A percentile compares a stretch with the other conserved stretches of the same genome.
Conservation (phyloP, 1,284 basidiomycete genomes). For the Acaromyces ingoldii region DNA sequence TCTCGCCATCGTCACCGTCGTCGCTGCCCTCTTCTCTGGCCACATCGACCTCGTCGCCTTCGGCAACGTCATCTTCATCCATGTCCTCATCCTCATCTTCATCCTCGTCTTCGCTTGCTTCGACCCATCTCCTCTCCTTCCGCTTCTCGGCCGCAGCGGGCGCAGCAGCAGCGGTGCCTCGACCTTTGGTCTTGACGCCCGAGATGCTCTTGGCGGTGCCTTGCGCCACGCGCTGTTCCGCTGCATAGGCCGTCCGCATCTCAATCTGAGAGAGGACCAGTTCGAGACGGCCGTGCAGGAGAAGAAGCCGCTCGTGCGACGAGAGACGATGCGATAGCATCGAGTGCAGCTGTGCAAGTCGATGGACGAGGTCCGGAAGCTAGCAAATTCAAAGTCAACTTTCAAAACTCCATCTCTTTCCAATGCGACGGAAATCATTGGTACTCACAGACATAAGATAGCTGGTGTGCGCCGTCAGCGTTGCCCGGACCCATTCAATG, state of each 20-base stretch:
- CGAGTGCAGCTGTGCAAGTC: conserved; percentile 76
- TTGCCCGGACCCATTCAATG: conserved; percentile 81
- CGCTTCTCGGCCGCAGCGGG: not conserved
- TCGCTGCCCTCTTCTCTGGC: conserved; percentile 54
- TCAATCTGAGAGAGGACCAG: conserved; percentile 91
- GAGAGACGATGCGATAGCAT: conserved; percentile 74
- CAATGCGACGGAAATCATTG: not conserved
- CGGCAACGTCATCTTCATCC: conserved; percentile 43
- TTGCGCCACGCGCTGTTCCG: conserved; percentile 24
- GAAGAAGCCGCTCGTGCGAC: conserved; percentile 76
- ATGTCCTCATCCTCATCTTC: conserved; percentile 12
- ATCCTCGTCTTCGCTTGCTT: conserved; percentile 13
- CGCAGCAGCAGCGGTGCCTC: not conserved
- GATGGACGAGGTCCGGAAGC: conserved; percentile 78
- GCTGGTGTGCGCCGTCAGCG: conserved; percentile 79
- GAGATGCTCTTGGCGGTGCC: too few relatives aligned
- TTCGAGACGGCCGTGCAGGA: conserved; percentile 82
- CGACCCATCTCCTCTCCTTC: conserved; percentile 8
- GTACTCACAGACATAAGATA: conserved; percentile 84
- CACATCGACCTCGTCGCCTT: conserved; percentile 57
- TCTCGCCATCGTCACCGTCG: conserved; percentile 9
- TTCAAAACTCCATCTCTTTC: not conserved
- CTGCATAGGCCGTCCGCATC: conserved; percentile 57
- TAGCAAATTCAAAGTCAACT: conserved; percentile 45
- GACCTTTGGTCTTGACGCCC: not conserved